phyloP scores from a whole-genome alignment of 768 basidiomycete species.

The Gelatoporia subvermispora region DNA sequence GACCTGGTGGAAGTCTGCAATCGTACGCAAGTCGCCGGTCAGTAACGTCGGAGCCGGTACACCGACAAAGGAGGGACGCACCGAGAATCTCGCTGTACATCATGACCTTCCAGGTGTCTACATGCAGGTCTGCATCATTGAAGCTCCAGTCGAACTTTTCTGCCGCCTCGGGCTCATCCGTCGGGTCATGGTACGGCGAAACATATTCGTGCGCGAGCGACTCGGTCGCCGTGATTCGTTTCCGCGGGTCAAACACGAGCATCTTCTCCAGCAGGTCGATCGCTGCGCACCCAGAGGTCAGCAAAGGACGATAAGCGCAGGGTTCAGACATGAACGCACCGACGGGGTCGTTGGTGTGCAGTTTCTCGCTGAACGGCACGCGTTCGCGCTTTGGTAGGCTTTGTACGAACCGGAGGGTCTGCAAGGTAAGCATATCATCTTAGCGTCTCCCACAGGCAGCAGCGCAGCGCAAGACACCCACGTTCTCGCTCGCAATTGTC shows the following conservation, averaged over 20 bases:
- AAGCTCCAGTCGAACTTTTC: conserved; percentile 99
- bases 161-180: conserved; percentile 89
- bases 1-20: conserved; percentile 76
- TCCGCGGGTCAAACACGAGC: conserved; percentile 97
- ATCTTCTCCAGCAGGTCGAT: conserved; percentile 96
- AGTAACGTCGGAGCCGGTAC: neutral
- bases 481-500: conserved; percentile 97
- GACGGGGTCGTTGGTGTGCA: conserved; percentile 81
- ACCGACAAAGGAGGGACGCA: conserved; percentile 35
- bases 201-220: conserved; percentile 93
- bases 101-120: conserved; percentile 99
- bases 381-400: conserved; percentile 94
- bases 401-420: conserved; percentile 99
- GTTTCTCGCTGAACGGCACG: conserved; percentile 91
- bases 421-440: neutral
- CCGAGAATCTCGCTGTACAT: conserved; percentile 99
- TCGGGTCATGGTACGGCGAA: conserved; percentile 95
- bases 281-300: conserved; percentile 41
- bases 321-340: conserved; percentile 41
- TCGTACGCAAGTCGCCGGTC: neutral
- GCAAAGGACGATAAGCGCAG: neutral
- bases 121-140: conserved; percentile 97
- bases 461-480: conserved; percentile 34
- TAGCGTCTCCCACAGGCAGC: neutral
- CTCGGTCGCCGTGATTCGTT: conserved; percentile 90